A percentile compares a stretch with the other conserved stretches of the same genome.
Conservation (phyloP, 2,329 filamentous ascomycete species). For the Hysterium pulicare region DNA sequence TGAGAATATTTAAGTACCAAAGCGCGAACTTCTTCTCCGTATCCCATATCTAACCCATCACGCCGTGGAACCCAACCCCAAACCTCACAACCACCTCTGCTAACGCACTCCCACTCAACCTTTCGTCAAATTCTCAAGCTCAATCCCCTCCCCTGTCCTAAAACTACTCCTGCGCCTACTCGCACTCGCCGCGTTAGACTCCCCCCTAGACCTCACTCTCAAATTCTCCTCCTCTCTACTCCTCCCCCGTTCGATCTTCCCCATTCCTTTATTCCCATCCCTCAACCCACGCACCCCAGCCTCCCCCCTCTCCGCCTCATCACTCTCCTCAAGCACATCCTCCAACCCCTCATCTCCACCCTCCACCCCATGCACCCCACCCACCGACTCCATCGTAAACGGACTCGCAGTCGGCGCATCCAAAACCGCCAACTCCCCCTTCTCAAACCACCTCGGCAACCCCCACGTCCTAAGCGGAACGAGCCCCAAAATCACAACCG, state of each 20-base stretch:
- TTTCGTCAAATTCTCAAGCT: constrained; percentile 17
- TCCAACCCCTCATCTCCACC: constrained; percentile 10
- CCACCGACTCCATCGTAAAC: constrained; percentile 52
- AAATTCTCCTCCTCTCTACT: constrained; percentile 10
- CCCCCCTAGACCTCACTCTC: too few species aligned
- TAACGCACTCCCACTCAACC: too few species aligned
- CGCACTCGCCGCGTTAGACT: too few species aligned
- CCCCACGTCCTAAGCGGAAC: constrained; percentile 53
- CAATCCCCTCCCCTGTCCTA: constrained; percentile 14
- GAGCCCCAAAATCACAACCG: constrained; percentile 54
- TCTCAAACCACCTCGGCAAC: constrained; percentile 50
- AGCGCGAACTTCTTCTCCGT: too few species aligned
- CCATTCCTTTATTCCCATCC: constrained; percentile 4
- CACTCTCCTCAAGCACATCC: constrained; percentile 17
- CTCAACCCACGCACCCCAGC: too few species aligned
- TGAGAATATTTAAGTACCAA: too few species aligned
- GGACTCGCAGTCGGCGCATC: constrained; percentile 55
- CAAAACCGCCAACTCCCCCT: constrained; percentile 48
- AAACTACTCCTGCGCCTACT: constrained; percentile 22
- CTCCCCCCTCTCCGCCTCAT: constrained; percentile 27
- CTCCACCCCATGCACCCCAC: constrained; percentile 41
- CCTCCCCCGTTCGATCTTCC: constrained; percentile 6
- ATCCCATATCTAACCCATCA: too few species aligned
- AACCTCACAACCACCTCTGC: too few species aligned
- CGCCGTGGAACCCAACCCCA: too few species aligned